Evolutionary conservation across 768 basidiomycete species (phyloP).

Genomic region (Glaciozyma antarctica): DNA sequence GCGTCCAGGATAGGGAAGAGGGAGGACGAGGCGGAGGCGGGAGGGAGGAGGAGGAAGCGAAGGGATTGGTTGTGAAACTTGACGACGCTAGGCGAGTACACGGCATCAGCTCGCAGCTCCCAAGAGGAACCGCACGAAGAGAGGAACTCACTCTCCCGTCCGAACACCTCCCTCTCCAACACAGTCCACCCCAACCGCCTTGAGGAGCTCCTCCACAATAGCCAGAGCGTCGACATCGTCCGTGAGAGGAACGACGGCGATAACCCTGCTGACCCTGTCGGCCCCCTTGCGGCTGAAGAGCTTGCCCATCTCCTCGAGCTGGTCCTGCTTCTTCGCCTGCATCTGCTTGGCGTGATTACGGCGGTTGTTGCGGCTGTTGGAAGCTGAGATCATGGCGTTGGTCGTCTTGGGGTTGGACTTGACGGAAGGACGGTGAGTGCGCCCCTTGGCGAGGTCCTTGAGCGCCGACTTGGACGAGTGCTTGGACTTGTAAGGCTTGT

Average conservation of each 20-base stretch:
- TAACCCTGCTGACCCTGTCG: conserved; percentile 71
- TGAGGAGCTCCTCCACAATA: conserved; percentile 53
- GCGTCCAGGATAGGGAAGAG: conserved; percentile 74
- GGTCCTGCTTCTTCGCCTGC: conserved; percentile 60
- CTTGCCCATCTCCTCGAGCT: conserved; percentile 60
- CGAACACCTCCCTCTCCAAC: conserved; percentile 39
- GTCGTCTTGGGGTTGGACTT: conserved; percentile 19
- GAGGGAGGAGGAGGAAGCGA: conserved; percentile 65
- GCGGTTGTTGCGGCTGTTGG: conserved; percentile 67
- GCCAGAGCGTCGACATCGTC: conserved; percentile 51
- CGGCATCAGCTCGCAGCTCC: background rate
- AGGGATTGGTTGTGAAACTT: conserved; percentile 67
- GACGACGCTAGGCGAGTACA: conserved; percentile 53
- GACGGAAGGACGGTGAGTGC: conserved; percentile 33
- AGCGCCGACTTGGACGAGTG: conserved; percentile 64
- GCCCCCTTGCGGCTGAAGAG: conserved; percentile 57
- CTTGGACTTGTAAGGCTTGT: conserved; percentile 82
- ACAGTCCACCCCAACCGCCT: conserved; percentile 50
- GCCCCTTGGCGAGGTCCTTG: conserved; percentile 51
- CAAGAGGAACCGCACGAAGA: background rate
- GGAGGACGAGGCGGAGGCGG: conserved; percentile 17
- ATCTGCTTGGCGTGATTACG: conserved; percentile 76
- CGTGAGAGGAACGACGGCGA: conserved; percentile 76
- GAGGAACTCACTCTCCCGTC: conserved; percentile 1
- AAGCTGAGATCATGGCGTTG: conserved; percentile 39